Base-by-base conservation (phyloP, 176 grass and related monocot species). In the Oryza meridionalis region DNA sequence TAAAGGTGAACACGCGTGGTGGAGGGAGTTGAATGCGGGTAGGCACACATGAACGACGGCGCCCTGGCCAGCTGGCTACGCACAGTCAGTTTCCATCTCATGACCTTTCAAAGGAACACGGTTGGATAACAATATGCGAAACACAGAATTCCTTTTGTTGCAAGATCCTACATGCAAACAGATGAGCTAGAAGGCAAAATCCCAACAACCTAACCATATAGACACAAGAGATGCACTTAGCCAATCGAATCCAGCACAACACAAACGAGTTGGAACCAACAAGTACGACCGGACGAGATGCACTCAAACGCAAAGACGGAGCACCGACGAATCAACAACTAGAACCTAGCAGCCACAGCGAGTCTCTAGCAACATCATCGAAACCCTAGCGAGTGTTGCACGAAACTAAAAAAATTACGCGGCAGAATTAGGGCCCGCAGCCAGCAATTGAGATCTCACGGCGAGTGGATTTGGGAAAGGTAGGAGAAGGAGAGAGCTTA, bases 401-500 rank as follows among this genome's bases (percentile, higher is more conserved):
- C 11, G 35, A 4, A 76, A 17, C 15, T 76, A 76, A 26, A 26
- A 26, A 26, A 40, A 40, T 27, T 10, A 81, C 31, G 13, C 27
- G n/a, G 63, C 19, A 7, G 26, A 76, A 9, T 22, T 24, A n/a
- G 24, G 19, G 14, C 5, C 5, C n/a, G 58, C 9, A 62, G 22
- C 13, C 15, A 33, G 7, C 55, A 22, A 31, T 64, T 10, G 21
- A 32, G 2, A 82, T 61, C 53, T 40, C n/a, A 26, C 14, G 68
- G 55, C 45, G 17, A 13, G 29, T 8, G 74, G 51, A 27, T 7
- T 24, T 24, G 58, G 16, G 16, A 21, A 11, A 19, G 72, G 17
- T 33, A 43, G 50, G 43, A 15, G 50, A 4, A 17, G 35, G 21
- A 17, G 29, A 29, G 26, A 47, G 77, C 96, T 92, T 93, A 98